These are phyloP conservation scores for Aspergillus tamarii DNA, from an alignment of 2,329 filamentous ascomycete genomes.

Conservation along the genomic window DNA sequence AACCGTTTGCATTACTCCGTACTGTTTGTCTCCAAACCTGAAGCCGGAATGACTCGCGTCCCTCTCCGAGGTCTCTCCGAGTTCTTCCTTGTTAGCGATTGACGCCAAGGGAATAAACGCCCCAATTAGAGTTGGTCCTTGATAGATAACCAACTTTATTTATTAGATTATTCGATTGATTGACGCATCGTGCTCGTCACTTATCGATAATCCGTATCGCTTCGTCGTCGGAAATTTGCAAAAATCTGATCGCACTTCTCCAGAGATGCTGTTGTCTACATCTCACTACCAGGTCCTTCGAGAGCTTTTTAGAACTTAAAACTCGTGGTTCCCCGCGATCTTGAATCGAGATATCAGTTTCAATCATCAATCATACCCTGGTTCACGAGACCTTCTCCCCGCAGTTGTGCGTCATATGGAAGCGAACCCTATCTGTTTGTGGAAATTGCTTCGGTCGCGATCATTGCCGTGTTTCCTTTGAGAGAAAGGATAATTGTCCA, in stretches of 20 bases:
- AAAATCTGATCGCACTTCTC: not conserved
- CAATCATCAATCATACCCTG: not conserved
- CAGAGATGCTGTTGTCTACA: not conserved
- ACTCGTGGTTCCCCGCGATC: not conserved
- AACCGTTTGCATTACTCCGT: too few species aligned
- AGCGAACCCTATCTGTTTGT: too few species aligned
- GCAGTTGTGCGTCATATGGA: not conserved
- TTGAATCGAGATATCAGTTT: not conserved
- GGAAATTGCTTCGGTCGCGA: not conserved
- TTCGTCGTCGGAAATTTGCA: not conserved
- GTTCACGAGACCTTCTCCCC: not conserved
- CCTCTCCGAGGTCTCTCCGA: not conserved
- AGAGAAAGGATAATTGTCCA: not conserved
- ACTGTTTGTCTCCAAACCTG: too few species aligned
- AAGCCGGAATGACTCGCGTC: too few species aligned
- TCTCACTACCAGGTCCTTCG: not conserved
- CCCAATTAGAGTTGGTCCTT: not conserved
- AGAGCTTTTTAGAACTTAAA: not conserved
- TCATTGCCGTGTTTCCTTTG: not conserved
- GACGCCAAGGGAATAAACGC: not conserved
- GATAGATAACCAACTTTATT: slow-evolving; percentile 20
- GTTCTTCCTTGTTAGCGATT: not conserved
- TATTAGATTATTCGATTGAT: slow-evolving; percentile 24
- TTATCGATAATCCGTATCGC: slow-evolving; percentile 9
- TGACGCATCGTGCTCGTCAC: slow-evolving; percentile 15